Evolutionary conservation across 192 early-diverging fungal species (phyloP), one percentile per base, ranked within the genome.

Genomic region (Pecoramyces ruminantium): DNA sequence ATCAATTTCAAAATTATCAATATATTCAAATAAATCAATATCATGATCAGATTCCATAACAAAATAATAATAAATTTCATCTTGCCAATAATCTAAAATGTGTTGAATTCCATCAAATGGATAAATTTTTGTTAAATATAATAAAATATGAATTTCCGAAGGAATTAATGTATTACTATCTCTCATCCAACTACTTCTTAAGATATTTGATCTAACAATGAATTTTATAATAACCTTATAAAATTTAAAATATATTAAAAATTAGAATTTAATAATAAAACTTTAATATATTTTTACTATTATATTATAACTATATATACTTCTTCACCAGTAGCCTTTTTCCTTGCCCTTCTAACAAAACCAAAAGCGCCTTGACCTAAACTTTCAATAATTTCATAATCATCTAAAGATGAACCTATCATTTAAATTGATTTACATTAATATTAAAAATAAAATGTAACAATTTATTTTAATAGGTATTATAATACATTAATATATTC

Each of bases 321-420:
- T 79, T 85, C 79, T 78, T 84, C 81, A 27, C 80, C 82, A 82
- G 91, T 90, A 15, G 80, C 81, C 67, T 86, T 88, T 38, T 88
- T 84, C 14, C 82, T 82, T 30, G 88, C 92, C 16, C 89, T 83
- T 78, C 89, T 88, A 42, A 95, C 94, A 79, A 91, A 84, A 12
- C 92, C 93, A 80, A 92, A 93, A 27, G 92, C 90, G 30, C 93
- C 93, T 81, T 88, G 84, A 27, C 94, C 94, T 28, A 95, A 82
- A 2, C 83, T 83, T 39, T 88, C 85, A 2, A 92, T 78, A 78
- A 90, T 91, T 8, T 88, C 84, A 82, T 89, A 94, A 58, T 93
- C 90, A 42, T 87, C 81, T 80, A 92, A 51, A 14, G 15, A 14
- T 14, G 42, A 51, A 21, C 42, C 42, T 51, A 14, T 51, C 11